These are phyloP conservation scores for Linnemannia hyalina DNA, from an alignment of 192 early-diverging fungal species.

Conservation along the genomic window DNA sequence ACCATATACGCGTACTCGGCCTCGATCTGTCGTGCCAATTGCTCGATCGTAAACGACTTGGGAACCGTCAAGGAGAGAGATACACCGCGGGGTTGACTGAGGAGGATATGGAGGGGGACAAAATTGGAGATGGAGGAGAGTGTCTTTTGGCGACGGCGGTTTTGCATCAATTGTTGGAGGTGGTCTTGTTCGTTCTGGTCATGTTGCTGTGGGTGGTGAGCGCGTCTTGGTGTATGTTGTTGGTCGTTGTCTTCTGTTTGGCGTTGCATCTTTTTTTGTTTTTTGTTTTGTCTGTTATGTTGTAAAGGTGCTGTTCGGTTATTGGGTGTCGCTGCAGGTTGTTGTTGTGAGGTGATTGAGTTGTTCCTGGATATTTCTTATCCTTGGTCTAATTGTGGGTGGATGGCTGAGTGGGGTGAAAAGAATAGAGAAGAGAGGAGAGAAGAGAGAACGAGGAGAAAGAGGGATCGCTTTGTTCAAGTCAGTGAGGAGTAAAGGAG, in stretches of 20 bases:
- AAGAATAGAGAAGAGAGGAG: no score
- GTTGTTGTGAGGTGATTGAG: no score
- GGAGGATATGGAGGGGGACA: slow-evolving; percentile 61
- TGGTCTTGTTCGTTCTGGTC: background rate
- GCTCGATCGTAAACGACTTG: slow-evolving; percentile 69
- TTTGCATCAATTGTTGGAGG: slow-evolving; percentile 19
- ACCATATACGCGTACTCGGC: slow-evolving; percentile 74
- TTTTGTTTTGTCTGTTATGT: background rate
- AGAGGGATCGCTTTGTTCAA: no score
- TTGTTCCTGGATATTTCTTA: no score
- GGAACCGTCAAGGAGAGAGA: slow-evolving; percentile 69
- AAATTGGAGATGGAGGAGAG: slow-evolving; percentile 59
- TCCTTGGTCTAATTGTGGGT: background rate
- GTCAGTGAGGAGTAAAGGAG: no score
- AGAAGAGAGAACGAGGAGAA: no score
- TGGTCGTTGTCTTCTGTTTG: slow-evolving; percentile 3
- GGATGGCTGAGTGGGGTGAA: background rate
- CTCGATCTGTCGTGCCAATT: slow-evolving; percentile 75
- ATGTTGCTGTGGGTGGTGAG: background rate
- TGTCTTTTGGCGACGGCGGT: slow-evolving; percentile 45
- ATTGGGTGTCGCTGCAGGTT: background rate
- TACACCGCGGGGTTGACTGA: slow-evolving; percentile 40
- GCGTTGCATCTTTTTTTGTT: slow-evolving; percentile 12
- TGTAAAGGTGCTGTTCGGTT: background rate
- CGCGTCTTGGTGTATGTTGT: background rate